Conservation (phyloP, 2,329 filamentous ascomycete genomes). For the Cadophora sp. region DNA sequence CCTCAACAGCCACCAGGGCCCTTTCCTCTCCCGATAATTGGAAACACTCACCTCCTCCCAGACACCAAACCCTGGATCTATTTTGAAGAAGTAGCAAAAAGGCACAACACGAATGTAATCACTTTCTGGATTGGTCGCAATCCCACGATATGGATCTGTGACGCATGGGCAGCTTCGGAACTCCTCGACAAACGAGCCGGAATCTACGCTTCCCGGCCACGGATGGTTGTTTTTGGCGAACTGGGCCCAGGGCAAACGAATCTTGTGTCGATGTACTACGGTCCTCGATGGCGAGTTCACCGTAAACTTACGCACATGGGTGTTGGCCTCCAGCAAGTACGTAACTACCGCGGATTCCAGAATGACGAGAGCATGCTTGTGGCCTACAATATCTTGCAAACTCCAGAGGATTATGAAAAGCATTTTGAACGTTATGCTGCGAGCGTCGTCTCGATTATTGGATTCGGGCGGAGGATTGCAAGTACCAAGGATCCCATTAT, state of each 20-base stretch:
- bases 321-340: slow-evolving; percentile 36
- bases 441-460: slow-evolving; percentile 39
- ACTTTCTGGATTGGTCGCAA: slow-evolving; percentile 38
- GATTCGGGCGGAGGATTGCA: slow-evolving; percentile 34
- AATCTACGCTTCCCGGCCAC: slow-evolving; percentile 34
- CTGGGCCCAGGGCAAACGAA: slow-evolving; percentile 33
- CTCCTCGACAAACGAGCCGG: slow-evolving; percentile 36
- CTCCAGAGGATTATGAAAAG: slow-evolving; percentile 33
- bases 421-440: slow-evolving; percentile 38
- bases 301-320: slow-evolving; percentile 37
- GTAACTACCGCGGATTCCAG: slow-evolving; percentile 35
- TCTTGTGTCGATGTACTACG: slow-evolving; percentile 37
- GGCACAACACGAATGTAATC: slow-evolving; percentile 33
- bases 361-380: slow-evolving; percentile 38
- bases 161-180: slow-evolving; percentile 35
- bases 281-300: slow-evolving; percentile 34
- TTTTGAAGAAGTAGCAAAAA: slow-evolving; percentile 34
- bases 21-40: slow-evolving; percentile 34
- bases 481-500: slow-evolving; percentile 35
- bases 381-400: slow-evolving; percentile 32
- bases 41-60: slow-evolving; percentile 33
- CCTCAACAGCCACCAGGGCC: slow-evolving; percentile 34
- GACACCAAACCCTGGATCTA: slow-evolving; percentile 37
- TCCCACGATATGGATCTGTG: slow-evolving; percentile 35
- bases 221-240: slow-evolving; percentile 37